Evolutionary conservation across 2,329 filamentous ascomycete species (phyloP), one percentile per base, ranked within the genome.

Genomic region (Ascochyta clinopodiicola): DNA sequence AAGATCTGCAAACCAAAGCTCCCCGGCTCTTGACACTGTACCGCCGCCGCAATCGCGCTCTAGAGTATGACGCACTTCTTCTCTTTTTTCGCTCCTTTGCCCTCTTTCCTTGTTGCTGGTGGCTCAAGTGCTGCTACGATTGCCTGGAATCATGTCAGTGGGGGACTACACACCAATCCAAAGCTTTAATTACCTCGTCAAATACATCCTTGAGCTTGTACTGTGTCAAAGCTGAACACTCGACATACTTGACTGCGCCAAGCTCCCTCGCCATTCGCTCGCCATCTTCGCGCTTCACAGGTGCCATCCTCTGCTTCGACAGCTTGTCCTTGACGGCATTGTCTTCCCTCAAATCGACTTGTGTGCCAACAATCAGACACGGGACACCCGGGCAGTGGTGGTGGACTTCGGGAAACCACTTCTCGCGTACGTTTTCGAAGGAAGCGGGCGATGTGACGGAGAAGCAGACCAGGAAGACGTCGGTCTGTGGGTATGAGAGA

Each of bases 141-240:
- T 25, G 94, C 94, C 93, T 96, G 61, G 3, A 35, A 21, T 40
- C 25, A 44, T 9, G 27, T 65, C 52, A 69, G 55, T 44, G 36
- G n/a, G 47, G 9, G 17, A n/a, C 34, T 13, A n/a, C 7, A 6
- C 27, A 10, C 9, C 22, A 24, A 1, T 22, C 2, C 24, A 2
- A 15, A 15, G 2, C 2, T 19, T 12, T 19, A 15, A 85, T 68
- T 84, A 96, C 93, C 90, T 98, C 95, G 72, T 99, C 95, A 79
- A 99, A 99, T 17, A 99, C 95, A 74, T 98, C 95, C 84, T 99
- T 99, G 64, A 99, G 81, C 81, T 97, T 97, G 81, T 93, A 97
- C 82, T 99, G 95, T 60, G 95, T 98, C 77, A 99, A 81, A 54
- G 95, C 95, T 75, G 93, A 97, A 82, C 95, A 99, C 81, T 99